Evolutionary conservation across 176 grass and related monocot genomes (phyloP), one percentile per base, ranked within the genome.

Genomic region (Dactylis glomerata): DNA sequence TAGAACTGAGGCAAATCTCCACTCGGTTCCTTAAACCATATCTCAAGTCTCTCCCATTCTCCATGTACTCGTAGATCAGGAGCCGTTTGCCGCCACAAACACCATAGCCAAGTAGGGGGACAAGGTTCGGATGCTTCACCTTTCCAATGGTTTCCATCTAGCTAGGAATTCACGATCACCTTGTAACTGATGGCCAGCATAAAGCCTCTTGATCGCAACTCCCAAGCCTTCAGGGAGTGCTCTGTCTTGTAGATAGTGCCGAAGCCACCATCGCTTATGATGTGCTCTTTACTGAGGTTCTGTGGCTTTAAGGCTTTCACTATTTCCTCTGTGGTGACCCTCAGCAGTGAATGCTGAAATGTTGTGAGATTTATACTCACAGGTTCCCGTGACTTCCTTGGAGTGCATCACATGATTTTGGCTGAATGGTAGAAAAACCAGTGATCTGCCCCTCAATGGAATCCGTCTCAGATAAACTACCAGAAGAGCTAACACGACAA

Each of bases 81-180:
- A 99, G 92, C 51, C 96, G 79, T 62, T 99, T 91, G 12, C 96
- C 96, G 13, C 87, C 86, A 70, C 91, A 99, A 52, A 99, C 96
- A 86, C 96, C 96, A 75, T 99, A 99, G 26, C 96, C 96, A 32
- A 99, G 89, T 47, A 99, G 90, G 11, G 93, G 96, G 26, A 96
- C 96, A 28, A 99, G 89, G 77, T 99, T 99, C 24, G 41, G 77
- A 80, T 99, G 93, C 54, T 99, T 96, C 77, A 99, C 96, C 86
- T 99, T 99, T 50, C 96, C 96, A 78, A 99, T 94, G 6, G 96
- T 99, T 61, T 99, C 96, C 96, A 99, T 94, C 80, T 99, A 17
- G 96, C 96, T 41, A 94, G 77, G 70, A 99, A 99, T 45, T 99
- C 91, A 58, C 93, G 91, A 36, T 94, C 91, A 45, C 91, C 93